Evolutionary conservation across 2,329 filamentous ascomycete genomes (phyloP).

Genomic region (Mariannaea elegans): DNA sequence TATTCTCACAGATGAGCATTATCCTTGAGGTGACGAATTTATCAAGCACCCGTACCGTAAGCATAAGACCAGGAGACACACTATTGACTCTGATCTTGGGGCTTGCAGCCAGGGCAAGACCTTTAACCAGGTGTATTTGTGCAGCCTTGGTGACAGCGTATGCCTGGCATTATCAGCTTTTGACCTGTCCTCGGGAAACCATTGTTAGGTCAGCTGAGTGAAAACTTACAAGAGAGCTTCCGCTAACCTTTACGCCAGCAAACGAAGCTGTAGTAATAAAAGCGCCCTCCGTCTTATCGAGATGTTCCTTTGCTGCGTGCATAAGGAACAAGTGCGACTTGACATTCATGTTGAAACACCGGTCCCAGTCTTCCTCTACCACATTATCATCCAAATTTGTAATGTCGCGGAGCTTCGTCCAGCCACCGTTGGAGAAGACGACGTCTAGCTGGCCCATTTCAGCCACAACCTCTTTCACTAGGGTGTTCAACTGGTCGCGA

Average conservation of each 20-base stretch:
- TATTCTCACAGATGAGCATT: conserved; percentile 26
- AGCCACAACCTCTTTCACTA: conserved; percentile 67
- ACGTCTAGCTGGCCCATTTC: conserved; percentile 75
- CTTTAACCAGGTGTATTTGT: conserved; percentile 66
- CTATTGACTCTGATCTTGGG: conserved; percentile 68
- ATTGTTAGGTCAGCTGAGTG: neutral
- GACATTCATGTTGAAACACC: conserved; percentile 68
- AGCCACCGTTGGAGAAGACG: conserved; percentile 77
- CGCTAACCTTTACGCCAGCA: conserved; percentile 70
- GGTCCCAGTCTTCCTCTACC: conserved; percentile 68
- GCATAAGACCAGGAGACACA: conserved; percentile 62
- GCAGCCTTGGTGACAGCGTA: conserved; percentile 84
- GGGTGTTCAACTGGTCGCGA: conserved; percentile 64
- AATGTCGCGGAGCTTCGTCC: conserved; percentile 58
- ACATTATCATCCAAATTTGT: conserved; percentile 60
- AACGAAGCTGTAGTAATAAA: conserved; percentile 73
- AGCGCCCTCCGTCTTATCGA: conserved; percentile 65
- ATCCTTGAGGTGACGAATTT: neutral
- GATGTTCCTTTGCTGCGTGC: conserved; percentile 60
- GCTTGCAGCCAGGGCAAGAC: conserved; percentile 60
- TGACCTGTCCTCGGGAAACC: neutral
- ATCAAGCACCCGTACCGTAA: conserved; percentile 49
- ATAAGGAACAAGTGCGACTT: conserved; percentile 69
- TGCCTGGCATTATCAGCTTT: conserved; percentile 53
- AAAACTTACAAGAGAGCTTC: conserved; percentile 62